These are phyloP conservation scores for Apiospora rasikravindrae DNA, from an alignment of 2,329 filamentous ascomycete species.

Conservation along the genomic window DNA sequence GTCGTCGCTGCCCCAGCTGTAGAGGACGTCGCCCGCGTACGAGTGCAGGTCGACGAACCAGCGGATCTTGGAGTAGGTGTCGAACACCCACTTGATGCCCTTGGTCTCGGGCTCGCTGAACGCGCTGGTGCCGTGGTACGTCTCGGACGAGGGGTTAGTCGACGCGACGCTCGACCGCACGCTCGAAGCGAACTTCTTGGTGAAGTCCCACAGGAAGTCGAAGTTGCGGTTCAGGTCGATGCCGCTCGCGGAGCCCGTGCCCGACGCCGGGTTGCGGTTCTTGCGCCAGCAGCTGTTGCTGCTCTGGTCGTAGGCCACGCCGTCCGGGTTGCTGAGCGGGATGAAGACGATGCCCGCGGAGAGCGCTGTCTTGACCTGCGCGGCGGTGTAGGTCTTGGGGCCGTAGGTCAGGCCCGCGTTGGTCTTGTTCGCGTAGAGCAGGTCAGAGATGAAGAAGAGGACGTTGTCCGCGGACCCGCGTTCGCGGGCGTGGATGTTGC, in stretches of 20 bases:
- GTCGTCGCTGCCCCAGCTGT: slow-evolving; percentile 63
- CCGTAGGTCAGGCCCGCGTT: slow-evolving; percentile 58
- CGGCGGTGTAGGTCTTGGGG: slow-evolving; percentile 54
- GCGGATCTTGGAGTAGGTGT: slow-evolving; percentile 53
- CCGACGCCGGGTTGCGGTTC: slow-evolving; percentile 55
- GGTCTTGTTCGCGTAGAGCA: slow-evolving; percentile 57
- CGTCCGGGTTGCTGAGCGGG: slow-evolving; percentile 60
- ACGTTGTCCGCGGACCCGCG: slow-evolving; percentile 61
- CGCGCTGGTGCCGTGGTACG: slow-evolving; percentile 56
- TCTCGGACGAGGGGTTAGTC: slow-evolving; percentile 48
- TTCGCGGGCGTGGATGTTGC: slow-evolving; percentile 62
- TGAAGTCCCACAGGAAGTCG: slow-evolving; percentile 62
- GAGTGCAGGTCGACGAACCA: slow-evolving; percentile 67
- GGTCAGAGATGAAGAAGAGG: slow-evolving; percentile 62
- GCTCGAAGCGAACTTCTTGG: slow-evolving; percentile 45
- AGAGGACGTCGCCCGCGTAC: slow-evolving; percentile 56
- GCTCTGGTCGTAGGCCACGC: slow-evolving; percentile 56
- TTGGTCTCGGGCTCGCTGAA: slow-evolving; percentile 63
- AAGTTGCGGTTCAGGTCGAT: slow-evolving; percentile 64
- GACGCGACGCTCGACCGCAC: slow-evolving; percentile 48
- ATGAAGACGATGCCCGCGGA: slow-evolving; percentile 59
- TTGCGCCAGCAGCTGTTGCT: slow-evolving; percentile 60
- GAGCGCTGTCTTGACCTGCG: slow-evolving; percentile 57
- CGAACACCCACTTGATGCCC: slow-evolving; percentile 58
- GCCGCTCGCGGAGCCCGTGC: slow-evolving; percentile 42